phyloP scores from a whole-genome alignment of 2,329 filamentous ascomycete genomes.

The Pestalotiopsis sp. region DNA sequence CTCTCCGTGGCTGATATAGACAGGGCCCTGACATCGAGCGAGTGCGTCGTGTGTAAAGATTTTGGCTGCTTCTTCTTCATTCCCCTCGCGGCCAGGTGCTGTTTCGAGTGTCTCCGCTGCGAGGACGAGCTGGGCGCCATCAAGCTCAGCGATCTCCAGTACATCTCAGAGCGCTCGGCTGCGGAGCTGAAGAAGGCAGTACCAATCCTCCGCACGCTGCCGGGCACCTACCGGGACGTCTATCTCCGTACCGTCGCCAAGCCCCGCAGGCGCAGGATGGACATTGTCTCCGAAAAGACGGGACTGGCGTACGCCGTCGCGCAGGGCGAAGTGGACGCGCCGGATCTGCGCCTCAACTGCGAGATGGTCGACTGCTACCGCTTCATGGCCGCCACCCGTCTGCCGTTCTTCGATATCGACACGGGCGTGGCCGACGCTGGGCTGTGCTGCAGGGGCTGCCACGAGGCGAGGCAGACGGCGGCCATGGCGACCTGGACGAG shows the following conservation, averaged over 20 bases:
- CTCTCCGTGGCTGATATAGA: not conserved
- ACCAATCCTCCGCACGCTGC: not conserved
- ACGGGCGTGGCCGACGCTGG: not conserved
- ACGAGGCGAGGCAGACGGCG: not conserved
- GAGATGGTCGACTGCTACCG: not conserved
- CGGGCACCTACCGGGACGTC: not conserved
- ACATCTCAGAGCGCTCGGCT: not conserved
- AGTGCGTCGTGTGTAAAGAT: not conserved
- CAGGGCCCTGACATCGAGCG: not conserved
- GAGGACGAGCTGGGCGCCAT: not conserved
- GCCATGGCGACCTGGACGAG: not conserved
- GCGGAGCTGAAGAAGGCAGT: not conserved
- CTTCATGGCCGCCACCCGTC: not conserved
- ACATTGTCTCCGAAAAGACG: not conserved
- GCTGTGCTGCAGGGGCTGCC: not conserved
- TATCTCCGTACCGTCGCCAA: not conserved
- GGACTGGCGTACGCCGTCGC: not conserved
- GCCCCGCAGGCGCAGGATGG: not conserved
- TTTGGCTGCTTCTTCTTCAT: not conserved
- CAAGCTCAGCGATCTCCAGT: not conserved
- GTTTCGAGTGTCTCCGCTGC: not conserved
- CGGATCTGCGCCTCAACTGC: not conserved
- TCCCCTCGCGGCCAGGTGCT: not conserved
- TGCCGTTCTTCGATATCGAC: not conserved
- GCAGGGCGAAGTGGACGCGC: not conserved